These are phyloP conservation scores for Karstenula rhodostoma DNA, from an alignment of 2,329 filamentous ascomycete genomes.

Conservation along the genomic window DNA sequence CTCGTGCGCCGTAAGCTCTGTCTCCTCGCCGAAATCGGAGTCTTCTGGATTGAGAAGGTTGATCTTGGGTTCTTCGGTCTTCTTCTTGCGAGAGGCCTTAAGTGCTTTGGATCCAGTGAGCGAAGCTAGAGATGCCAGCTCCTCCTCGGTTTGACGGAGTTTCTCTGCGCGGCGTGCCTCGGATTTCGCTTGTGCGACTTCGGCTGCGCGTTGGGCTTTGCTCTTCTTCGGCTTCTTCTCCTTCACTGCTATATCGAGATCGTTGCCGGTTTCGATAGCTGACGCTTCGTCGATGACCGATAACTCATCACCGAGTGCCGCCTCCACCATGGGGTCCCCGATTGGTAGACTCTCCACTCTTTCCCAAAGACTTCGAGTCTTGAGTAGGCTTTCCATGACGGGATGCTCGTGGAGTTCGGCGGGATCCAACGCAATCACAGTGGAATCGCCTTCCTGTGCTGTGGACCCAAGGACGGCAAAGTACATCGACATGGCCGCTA, in stretches of 20 bases:
- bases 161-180: conserved; percentile 63
- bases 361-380: conserved; percentile 82
- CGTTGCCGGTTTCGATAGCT: conserved; percentile 40
- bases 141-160: conserved; percentile 69
- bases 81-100: conserved; percentile 57
- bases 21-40: conserved; percentile 95
- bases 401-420: conserved; percentile 87
- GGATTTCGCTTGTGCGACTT: conserved; percentile 63
- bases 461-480: conserved; percentile 92
- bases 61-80: conserved; percentile 34
- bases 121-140: conserved; percentile 74
- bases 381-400: conserved; percentile 84
- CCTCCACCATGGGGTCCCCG: conserved; percentile 53
- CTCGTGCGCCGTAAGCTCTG: conserved; percentile 76
- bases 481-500: conserved; percentile 89
- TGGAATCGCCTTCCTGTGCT: conserved; percentile 62
- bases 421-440: conserved; percentile 71
- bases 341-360: conserved; percentile 72
- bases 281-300: conserved; percentile 45
- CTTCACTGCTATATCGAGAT: conserved; percentile 34
- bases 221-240: conserved; percentile 53
- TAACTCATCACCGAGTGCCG: conserved; percentile 42
- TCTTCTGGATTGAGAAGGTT: conserved; percentile 64
- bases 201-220: conserved; percentile 58
- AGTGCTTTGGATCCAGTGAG: conserved; percentile 61